These are phyloP conservation scores for Nitzschia sp. DNA, from an alignment of 108 stramenopile genomes.

Conservation along the genomic window DNA sequence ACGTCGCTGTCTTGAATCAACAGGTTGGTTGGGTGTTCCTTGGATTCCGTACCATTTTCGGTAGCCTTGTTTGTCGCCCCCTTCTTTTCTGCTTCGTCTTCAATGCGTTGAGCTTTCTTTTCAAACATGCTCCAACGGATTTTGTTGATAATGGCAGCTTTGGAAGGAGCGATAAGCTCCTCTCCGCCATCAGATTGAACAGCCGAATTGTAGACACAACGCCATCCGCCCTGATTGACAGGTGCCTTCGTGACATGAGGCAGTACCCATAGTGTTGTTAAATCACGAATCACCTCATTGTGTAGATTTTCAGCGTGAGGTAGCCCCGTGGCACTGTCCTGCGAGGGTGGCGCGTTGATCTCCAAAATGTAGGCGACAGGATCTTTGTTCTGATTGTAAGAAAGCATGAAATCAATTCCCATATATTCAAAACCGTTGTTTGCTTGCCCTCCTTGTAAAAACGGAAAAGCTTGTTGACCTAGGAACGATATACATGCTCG, in stretches of 20 bases:
- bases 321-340: constrained; percentile 86
- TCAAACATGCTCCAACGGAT: constrained; percentile 86
- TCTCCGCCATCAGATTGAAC: not conserved
- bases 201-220: constrained; percentile 35
- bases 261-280: constrained; percentile 72
- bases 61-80: not conserved
- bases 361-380: constrained; percentile 80
- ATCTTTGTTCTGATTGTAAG: constrained; percentile 36
- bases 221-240: constrained; percentile 56
- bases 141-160: constrained; percentile 75
- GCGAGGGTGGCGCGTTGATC: constrained; percentile 86
- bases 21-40: not conserved
- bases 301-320: constrained; percentile 78
- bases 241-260: constrained; percentile 41
- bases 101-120: constrained; percentile 34
- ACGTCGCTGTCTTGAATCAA: constrained; percentile 10
- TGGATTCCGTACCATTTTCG: constrained; percentile 33
- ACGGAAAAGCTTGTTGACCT: constrained; percentile 41
- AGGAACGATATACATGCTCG: constrained; percentile 55
- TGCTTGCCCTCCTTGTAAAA: constrained; percentile 70
- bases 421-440: constrained; percentile 89
- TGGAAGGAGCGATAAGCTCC: constrained; percentile 65
- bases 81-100: constrained; percentile 1
- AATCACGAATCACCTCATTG: constrained; percentile 76
- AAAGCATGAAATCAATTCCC: constrained; percentile 83